Percentiles rank a stretch among this genome's conserved stretches.
phyloP scores from a whole-genome alignment of 805 yeast genomes.

The Candida quercuum region DNA sequence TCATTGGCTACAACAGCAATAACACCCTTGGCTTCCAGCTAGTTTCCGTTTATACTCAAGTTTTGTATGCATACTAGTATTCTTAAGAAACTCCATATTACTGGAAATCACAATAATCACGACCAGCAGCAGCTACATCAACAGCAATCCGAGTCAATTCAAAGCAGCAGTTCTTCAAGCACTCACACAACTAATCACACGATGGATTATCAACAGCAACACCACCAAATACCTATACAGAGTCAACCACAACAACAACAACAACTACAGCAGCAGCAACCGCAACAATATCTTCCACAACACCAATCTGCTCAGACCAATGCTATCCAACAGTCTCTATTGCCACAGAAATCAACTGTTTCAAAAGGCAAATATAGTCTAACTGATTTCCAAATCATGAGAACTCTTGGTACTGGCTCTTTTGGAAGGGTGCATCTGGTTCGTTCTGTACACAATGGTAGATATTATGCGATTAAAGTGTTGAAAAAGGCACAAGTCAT shows the following conservation, averaged over 20 bases:
- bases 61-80: conserved; percentile 8
- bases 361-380: conserved; percentile 70
- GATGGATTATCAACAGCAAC: conserved; percentile 1
- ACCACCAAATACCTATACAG: too few relatives aligned
- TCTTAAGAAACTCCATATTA: conserved; percentile 7
- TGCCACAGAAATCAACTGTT: conserved; percentile 23
- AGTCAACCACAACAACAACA: conserved; percentile 5
- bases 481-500: conserved; percentile 84
- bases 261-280: conserved; percentile 3
- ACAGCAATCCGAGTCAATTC: not conserved
- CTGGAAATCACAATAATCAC: conserved; percentile 3
- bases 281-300: not conserved
- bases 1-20: too few relatives aligned
- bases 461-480: conserved; percentile 91
- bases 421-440: conserved; percentile 93
- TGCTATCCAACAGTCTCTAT: conserved; percentile 15
- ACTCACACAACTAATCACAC: not conserved
- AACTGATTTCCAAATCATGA: conserved; percentile 73
- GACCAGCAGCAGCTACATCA: not conserved
- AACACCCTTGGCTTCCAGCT: too few relatives aligned
- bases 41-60: too few relatives aligned
- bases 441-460: conserved; percentile 80
- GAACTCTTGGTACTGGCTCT: conserved; percentile 93
- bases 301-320: conserved; percentile 3
- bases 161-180: not conserved